Percentiles rank a stretch among this genome's conserved stretches.
Evolutionary conservation across 2,329 filamentous ascomycete species (phyloP).

Genomic region (Zymoseptoria brevis): DNA sequence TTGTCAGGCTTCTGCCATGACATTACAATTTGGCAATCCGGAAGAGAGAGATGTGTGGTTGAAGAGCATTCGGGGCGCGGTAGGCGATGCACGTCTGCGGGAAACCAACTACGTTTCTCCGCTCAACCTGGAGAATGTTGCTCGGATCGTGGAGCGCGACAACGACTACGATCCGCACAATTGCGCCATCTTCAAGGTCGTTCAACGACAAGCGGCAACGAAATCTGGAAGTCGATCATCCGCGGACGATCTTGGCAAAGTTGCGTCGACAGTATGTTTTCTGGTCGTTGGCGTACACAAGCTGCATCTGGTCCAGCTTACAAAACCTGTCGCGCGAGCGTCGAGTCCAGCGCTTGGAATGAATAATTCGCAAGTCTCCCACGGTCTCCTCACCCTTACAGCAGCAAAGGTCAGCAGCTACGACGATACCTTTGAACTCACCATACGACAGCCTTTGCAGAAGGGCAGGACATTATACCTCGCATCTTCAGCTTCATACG

Average conservation of each 20-base stretch:
- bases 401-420: constrained; percentile 51
- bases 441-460: constrained; percentile 51
- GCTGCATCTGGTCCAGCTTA: constrained; percentile 59
- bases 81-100: constrained; percentile 46
- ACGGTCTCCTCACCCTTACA: constrained; percentile 56
- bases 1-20: constrained; percentile 53
- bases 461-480: constrained; percentile 50
- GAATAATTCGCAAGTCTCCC: constrained; percentile 45
- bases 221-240: constrained; percentile 52
- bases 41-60: constrained; percentile 61
- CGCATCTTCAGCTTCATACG: constrained; percentile 55
- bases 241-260: constrained; percentile 58
- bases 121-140: constrained; percentile 55
- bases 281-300: constrained; percentile 62
- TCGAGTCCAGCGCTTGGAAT: constrained; percentile 46
- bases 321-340: constrained; percentile 47
- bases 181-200: constrained; percentile 62
- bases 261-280: constrained; percentile 58
- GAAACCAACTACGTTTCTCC: constrained; percentile 48
- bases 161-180: constrained; percentile 60
- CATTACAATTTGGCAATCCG: constrained; percentile 55
- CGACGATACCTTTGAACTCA: constrained; percentile 60
- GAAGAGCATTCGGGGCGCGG: constrained; percentile 52
- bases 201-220: constrained; percentile 49
- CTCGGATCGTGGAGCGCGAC: constrained; percentile 55